A percentile compares a stretch with the other conserved stretches of the same genome.
These are phyloP conservation scores for Penicillium freii DNA, from an alignment of 2,329 filamentous ascomycete genomes.

Conservation along the genomic window DNA sequence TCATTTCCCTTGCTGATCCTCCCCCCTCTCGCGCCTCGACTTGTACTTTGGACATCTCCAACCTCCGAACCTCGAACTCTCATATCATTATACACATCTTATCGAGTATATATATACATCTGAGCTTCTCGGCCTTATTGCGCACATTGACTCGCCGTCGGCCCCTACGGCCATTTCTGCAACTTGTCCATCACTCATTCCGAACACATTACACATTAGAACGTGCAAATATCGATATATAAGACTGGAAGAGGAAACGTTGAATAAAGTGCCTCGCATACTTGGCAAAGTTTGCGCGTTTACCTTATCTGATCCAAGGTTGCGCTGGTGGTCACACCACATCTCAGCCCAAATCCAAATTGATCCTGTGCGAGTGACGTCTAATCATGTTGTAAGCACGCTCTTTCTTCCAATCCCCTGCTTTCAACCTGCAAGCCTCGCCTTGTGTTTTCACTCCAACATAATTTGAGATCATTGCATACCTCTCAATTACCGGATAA, in stretches of 20 bases:
- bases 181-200: neutral
- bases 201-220: neutral
- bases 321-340: conserved; percentile 12
- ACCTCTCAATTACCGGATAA: neutral
- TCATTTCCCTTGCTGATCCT: conserved; percentile 15
- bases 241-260: neutral
- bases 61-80: neutral
- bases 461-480: neutral
- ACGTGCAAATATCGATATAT: conserved; percentile 1
- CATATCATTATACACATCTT: neutral
- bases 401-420: neutral
- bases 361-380: conserved; percentile 9
- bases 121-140: neutral
- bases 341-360: conserved; percentile 11
- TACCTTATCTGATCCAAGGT: conserved; percentile 1
- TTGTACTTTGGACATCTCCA: neutral
- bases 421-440: neutral
- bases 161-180: neutral
- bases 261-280: neutral
- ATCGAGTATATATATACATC: neutral
- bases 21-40: conserved; percentile 1
- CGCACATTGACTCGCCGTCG: neutral
- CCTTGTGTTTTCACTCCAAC: neutral
- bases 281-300: neutral
- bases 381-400: conserved; percentile 28